Evolutionary conservation across 169 alveolate genomes (phyloP).

Genomic region (Cryptosporidium viatorum): DNA sequence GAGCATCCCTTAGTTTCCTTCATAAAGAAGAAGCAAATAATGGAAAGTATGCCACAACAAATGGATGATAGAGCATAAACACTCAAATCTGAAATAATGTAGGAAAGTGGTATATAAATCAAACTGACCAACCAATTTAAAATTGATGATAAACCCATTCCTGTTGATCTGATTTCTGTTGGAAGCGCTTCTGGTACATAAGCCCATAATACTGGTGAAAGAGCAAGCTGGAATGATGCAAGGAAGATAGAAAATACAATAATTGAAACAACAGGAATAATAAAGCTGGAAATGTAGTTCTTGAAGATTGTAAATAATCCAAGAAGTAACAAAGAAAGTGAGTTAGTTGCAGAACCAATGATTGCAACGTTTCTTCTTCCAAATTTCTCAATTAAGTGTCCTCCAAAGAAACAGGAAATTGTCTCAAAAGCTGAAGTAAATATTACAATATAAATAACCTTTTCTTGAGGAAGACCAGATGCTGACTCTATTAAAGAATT

Average conservation of each 20-base stretch:
- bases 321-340: constrained; percentile 13
- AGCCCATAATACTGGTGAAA: constrained; percentile 40
- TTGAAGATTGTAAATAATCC: constrained; percentile 36
- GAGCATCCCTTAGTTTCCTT: constrained; percentile 68
- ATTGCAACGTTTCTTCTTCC: constrained; percentile 69
- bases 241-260: constrained; percentile 35
- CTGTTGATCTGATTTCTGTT: constrained; percentile 55
- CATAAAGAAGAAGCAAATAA: constrained; percentile 48
- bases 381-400: constrained; percentile 27
- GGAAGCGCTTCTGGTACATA: constrained; percentile 70
- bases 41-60: constrained; percentile 14
- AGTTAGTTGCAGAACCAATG: constrained; percentile 36
- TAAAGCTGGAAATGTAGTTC: not conserved
- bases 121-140: constrained; percentile 46
- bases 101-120: constrained; percentile 45
- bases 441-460: constrained; percentile 38
- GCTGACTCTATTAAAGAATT: constrained; percentile 61
- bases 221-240: constrained; percentile 47
- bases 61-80: constrained; percentile 23
- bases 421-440: constrained; percentile 19
- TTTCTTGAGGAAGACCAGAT: constrained; percentile 38
- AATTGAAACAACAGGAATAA: constrained; percentile 24
- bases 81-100: constrained; percentile 57
- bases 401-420: constrained; percentile 51
- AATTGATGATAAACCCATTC: constrained; percentile 52